These are phyloP conservation scores for Pseudocercospora eumusae DNA, from an alignment of 2,329 filamentous ascomycete species.

Conservation along the genomic window DNA sequence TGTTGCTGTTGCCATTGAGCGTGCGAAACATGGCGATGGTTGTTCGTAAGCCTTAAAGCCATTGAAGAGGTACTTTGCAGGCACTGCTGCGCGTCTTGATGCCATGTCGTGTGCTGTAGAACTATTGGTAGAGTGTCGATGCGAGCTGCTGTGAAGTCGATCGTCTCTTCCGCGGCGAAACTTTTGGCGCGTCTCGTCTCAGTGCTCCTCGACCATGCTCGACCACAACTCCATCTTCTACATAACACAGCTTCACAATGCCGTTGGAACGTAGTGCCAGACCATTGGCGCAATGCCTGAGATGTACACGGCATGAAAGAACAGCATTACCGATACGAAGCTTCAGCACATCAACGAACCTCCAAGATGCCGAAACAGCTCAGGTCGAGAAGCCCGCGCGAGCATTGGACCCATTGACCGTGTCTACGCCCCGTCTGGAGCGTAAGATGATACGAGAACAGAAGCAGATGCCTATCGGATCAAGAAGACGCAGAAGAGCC, in stretches of 20 bases:
- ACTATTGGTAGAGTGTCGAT: neutral
- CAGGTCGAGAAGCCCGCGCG: constrained; percentile 21
- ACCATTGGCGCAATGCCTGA: constrained; percentile 34
- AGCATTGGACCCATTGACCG: constrained; percentile 26
- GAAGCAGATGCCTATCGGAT: constrained; percentile 72
- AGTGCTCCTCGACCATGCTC: constrained; percentile 1
- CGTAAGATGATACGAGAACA: constrained; percentile 62
- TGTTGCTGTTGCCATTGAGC: constrained; percentile 60
- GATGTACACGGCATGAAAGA: constrained; percentile 34
- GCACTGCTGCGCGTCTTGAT: constrained; percentile 42
- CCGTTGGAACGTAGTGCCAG: constrained; percentile 43
- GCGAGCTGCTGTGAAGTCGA: constrained; percentile 18
- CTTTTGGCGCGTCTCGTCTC: constrained; percentile 4
- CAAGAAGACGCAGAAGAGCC: constrained; percentile 70
- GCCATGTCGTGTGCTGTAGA: constrained; percentile 40
- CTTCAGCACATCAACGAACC: constrained; percentile 51
- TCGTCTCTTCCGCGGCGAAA: constrained; percentile 8
- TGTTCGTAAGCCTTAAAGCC: constrained; percentile 29
- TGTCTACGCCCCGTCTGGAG: constrained; percentile 50
- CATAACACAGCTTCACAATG: constrained; percentile 17
- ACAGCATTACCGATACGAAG: constrained; percentile 43
- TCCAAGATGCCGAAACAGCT: constrained; percentile 47
- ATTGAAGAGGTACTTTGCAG: constrained; percentile 41
- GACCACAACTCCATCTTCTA: constrained; percentile 9
- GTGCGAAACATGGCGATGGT: constrained; percentile 43